Base-by-base conservation (phyloP, 2,329 filamentous ascomycete genomes). In the Aspergillus pseudotamarii region DNA sequence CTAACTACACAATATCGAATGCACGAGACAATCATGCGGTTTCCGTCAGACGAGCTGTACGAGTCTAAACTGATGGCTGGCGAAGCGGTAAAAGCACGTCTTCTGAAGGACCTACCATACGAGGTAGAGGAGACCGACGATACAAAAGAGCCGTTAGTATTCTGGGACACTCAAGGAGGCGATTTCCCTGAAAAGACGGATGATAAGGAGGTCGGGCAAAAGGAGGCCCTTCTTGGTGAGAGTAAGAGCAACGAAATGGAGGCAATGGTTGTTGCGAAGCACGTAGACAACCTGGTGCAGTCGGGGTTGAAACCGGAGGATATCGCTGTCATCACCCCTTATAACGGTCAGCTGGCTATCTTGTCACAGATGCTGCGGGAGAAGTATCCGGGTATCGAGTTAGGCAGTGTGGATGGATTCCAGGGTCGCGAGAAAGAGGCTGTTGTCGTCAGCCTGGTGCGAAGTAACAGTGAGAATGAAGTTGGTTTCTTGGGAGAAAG, bases 391-490 rank as follows among this genome's bases (percentile, higher is more conserved):
- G 93, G 91, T 14, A 88, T 99, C 57, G 95, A 99, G 77, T 84
- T 99, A n/a, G 95, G 95, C 38, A 97, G 93, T 71, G 92, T 99
- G 2, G 95, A 99, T 77, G 95, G 94, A 2, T 99, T 99, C 76
- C 95, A 99, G 78, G 95, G 95, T 38, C 88, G 95, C 21, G 95
- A 99, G 79, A 99, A 99, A 79, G 95, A 99, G 78, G 95, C 92
- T 2, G 90, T 99, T 19, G 86, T 99, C 45, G 89, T 99, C 58
- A 96, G 91, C 77, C 85, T 98, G n/a, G 95, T 99, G 61, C 86
- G 95, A 68, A 97, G 94, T 78, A 99, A 99, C 75, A 69, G 88
- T 6, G 87, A 93, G 56, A 88, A 89, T 57, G 93, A 98, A 76
- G 94, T 98, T 16, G 95, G 95, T 11, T 99, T 99, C 73, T 81